Conservation (phyloP, 306 rosid genomes). For the Macrotyloma uniflorum region DNA sequence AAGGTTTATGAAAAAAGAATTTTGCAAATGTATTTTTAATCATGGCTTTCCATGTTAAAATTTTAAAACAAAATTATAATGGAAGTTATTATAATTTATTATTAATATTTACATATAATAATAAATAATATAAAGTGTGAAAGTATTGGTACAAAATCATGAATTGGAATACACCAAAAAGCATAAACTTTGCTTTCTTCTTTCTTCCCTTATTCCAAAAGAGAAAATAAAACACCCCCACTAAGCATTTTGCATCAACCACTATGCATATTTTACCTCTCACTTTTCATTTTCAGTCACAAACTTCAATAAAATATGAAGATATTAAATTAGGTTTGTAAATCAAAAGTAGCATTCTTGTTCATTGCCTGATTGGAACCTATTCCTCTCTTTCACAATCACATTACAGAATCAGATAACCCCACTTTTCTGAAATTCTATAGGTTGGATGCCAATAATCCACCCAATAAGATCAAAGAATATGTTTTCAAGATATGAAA, state of each 20-base stretch:
- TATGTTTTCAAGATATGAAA: constrained; percentile 2
- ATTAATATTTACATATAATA: too few species aligned
- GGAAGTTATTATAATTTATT: too few species aligned
- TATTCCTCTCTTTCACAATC: background rate
- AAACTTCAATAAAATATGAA: background rate
- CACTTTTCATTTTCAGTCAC: background rate
- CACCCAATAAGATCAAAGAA: constrained; percentile 15
- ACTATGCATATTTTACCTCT: background rate
- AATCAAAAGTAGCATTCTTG: constrained; percentile 1
- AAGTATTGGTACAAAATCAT: constrained; percentile 16
- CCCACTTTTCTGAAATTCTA: constrained; percentile 29
- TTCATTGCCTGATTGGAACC: constrained; percentile 20
- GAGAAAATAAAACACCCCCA: background rate
- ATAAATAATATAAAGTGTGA: too few species aligned
- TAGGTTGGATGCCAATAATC: constrained; percentile 20
- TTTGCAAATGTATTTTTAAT: too few species aligned
- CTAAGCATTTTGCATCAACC: constrained; percentile 15
- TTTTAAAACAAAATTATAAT: too few species aligned
- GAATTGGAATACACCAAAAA: constrained; percentile 1
- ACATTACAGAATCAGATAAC: constrained; percentile 6
- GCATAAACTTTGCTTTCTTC: background rate
- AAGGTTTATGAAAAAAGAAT: too few species aligned
- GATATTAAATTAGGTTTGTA: constrained; percentile 16
- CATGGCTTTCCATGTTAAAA: too few species aligned
- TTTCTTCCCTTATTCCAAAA: background rate